phyloP scores from a whole-genome alignment of 2,329 filamentous ascomycete genomes.

The Aotearoamyces nothofagi region DNA sequence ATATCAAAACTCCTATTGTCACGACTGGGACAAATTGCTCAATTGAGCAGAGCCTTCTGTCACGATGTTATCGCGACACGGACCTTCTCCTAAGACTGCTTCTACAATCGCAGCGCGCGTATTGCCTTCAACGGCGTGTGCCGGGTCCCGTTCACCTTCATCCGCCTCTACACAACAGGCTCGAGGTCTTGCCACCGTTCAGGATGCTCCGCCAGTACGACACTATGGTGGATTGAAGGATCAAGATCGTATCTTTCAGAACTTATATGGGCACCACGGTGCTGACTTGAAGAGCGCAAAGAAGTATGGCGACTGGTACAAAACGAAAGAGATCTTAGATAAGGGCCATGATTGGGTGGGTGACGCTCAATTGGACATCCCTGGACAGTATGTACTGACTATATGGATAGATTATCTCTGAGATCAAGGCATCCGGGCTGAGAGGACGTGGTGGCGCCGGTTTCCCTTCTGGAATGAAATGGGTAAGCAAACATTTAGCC shows the following conservation, averaged over 20 bases:
- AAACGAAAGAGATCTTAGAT: constrained; percentile 93
- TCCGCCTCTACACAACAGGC: constrained; percentile 34
- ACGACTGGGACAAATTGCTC: too few species aligned
- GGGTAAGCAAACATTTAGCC: constrained; percentile 47
- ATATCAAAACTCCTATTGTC: too few species aligned
- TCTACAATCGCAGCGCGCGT: constrained; percentile 16
- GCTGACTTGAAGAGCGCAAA: constrained; percentile 84
- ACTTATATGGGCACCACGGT: constrained; percentile 87
- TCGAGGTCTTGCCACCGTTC: constrained; percentile 69
- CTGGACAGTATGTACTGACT: constrained; percentile 8
- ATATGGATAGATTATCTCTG: constrained; percentile 62
- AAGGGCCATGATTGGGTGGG: constrained; percentile 90
- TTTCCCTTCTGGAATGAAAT: constrained; percentile 97
- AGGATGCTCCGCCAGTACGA: constrained; percentile 51
- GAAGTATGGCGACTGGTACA: constrained; percentile 99
- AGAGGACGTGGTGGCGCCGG: constrained; percentile 93
- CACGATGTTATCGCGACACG: constrained; percentile 22
- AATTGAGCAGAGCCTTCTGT: constrained; percentile 19
- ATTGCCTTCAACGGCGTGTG: constrained; percentile 14
- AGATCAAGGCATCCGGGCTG: constrained; percentile 92
- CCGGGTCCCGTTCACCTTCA: constrained; percentile 13
- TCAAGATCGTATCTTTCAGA: constrained; percentile 98
- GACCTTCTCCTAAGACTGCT: constrained; percentile 17
- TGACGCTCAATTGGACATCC: constrained; percentile 3
- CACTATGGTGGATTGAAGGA: constrained; percentile 80